Evolutionary conservation across 768 basidiomycete species (phyloP).

Genomic region (Cystobasidiopsis lactophilus): DNA sequence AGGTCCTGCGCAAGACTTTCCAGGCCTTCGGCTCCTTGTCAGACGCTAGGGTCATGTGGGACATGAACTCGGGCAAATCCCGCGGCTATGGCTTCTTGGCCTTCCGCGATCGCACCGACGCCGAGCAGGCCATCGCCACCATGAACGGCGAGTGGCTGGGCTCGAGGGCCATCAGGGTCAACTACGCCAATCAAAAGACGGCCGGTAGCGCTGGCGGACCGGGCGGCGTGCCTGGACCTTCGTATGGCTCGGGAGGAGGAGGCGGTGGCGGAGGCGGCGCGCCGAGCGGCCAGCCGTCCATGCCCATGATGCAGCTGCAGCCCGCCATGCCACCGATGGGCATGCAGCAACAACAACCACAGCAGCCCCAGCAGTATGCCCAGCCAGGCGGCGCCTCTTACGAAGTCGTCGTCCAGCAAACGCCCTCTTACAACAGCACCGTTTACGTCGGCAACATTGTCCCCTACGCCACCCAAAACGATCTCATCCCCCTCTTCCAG

Average conservation of each 20-base stretch:
- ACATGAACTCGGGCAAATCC: conserved; percentile 98
- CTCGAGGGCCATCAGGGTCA: conserved; percentile 91
- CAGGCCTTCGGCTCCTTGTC: conserved; percentile 88
- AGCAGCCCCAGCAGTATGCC: not conserved
- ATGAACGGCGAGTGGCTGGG: conserved; percentile 99
- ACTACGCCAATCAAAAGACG: conserved; percentile 99
- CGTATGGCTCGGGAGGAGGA: conserved; percentile 11
- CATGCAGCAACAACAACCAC: conserved; percentile 12
- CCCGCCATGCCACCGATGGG: not conserved
- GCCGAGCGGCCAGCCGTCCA: not conserved
- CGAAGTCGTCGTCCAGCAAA: conserved; percentile 81
- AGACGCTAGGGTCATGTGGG: conserved; percentile 99
- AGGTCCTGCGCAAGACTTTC: conserved; percentile 89
- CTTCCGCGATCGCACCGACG: conserved; percentile 96
- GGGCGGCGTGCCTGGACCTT: too few species aligned
- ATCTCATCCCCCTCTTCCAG: conserved; percentile 93
- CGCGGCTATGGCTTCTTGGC: conserved; percentile 96
- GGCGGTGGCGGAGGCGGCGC: conserved; percentile 13
- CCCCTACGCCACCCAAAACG: conserved; percentile 88
- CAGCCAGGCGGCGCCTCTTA: conserved; percentile 47
- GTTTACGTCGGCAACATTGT: conserved; percentile 98
- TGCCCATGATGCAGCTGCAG: conserved; percentile 2
- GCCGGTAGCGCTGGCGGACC: conserved; percentile 12
- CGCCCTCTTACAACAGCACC: conserved; percentile 64
- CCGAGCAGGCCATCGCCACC: conserved; percentile 94